phyloP scores from a whole-genome alignment of 768 basidiomycete genomes.

The Boletus subparvulus region DNA sequence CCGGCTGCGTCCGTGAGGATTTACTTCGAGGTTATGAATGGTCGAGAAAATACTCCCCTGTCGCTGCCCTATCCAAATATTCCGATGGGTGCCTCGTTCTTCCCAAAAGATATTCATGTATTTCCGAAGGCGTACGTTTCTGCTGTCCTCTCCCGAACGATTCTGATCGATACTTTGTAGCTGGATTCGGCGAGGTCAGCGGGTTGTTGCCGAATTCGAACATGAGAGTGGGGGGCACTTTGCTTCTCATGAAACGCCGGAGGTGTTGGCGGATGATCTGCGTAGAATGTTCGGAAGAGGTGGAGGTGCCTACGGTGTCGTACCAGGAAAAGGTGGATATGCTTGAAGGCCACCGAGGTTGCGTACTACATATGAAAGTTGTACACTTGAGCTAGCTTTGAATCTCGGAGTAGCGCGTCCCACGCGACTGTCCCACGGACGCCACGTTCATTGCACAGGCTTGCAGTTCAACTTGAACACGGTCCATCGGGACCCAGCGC shows the following conservation, averaged over 20 bases:
- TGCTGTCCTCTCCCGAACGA: background rate
- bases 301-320: conserved; percentile 49
- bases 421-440: no score
- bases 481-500: background rate
- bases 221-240: conserved; percentile 61
- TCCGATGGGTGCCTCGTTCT: conserved; percentile 49
- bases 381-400: no score
- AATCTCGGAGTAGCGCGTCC: no score
- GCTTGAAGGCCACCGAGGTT: conserved; percentile 1
- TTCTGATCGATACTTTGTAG: conserved; percentile 26
- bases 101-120: conserved; percentile 47
- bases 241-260: conserved; percentile 51
- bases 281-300: conserved; percentile 56
- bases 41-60: background rate
- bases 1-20: conserved; percentile 56
- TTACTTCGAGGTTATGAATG: conserved; percentile 49
- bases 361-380: no score
- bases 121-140: conserved; percentile 38
- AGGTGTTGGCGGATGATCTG: conserved; percentile 48
- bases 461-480: background rate
- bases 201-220: conserved; percentile 46
- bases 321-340: conserved; percentile 46
- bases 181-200: conserved; percentile 40
- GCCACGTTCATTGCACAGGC: background rate
- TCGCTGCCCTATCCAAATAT: conserved; percentile 19